Evolutionary conservation across 176 grass and related monocot genomes (phyloP).

Genomic region (Chrysopogon serrulatus): DNA sequence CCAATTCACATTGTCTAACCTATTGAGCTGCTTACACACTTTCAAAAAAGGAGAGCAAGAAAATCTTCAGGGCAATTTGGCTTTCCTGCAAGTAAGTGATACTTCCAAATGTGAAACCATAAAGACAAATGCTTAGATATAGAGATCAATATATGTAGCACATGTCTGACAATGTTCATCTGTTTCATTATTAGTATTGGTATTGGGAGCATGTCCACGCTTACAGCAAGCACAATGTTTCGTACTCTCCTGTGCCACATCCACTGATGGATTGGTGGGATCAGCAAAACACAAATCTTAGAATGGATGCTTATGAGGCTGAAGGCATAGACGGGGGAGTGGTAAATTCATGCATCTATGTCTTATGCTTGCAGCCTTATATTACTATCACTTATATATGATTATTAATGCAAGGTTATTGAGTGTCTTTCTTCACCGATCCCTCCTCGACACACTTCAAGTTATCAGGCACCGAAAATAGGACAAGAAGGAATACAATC

Average conservation of each 20-base stretch:
- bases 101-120: background rate
- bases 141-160: background rate
- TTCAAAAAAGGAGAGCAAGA: background rate
- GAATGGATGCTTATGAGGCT: background rate
- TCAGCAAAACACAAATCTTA: background rate
- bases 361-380: background rate
- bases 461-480: no score
- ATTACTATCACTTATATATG: background rate
- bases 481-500: no score
- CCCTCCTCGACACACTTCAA: background rate
- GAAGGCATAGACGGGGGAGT: background rate
- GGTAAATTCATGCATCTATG: background rate
- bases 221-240: background rate
- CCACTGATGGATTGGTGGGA: background rate
- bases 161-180: background rate
- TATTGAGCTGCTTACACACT: background rate
- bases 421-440: background rate
- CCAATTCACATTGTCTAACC: background rate
- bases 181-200: background rate
- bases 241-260: background rate
- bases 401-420: background rate
- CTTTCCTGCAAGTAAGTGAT: background rate
- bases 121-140: no score
- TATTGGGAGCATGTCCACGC: slow-evolving; percentile 7
- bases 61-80: background rate